Evolutionary conservation across 1,284 basidiomycete genomes (phyloP).

Genomic region (Porodaedalea pini): DNA sequence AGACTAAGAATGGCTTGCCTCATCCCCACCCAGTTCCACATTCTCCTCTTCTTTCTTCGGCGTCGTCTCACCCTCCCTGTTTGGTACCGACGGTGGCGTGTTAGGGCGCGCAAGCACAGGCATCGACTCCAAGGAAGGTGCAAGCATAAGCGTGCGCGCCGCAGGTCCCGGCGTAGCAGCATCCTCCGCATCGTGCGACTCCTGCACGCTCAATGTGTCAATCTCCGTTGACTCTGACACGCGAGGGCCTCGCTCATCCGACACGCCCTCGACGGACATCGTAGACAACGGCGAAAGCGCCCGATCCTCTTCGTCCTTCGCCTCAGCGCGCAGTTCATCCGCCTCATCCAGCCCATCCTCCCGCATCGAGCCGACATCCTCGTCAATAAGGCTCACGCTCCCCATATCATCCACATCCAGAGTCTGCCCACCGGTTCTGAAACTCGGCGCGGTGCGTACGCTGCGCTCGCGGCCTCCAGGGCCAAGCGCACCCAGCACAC

Average conservation of each 20-base stretch:
- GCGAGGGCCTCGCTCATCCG: background rate
- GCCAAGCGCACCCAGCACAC: slow-evolving; percentile 21
- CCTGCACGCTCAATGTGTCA: slow-evolving; percentile 13
- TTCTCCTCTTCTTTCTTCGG: slow-evolving; percentile 17
- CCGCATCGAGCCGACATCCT: slow-evolving; percentile 13
- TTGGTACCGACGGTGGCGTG: background rate
- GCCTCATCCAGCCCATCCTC: slow-evolving; percentile 12
- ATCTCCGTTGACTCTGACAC: slow-evolving; percentile 14
- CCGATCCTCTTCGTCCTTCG: slow-evolving; percentile 6
- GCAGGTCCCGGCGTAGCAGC: slow-evolving; percentile 18
- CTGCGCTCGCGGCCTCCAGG: slow-evolving; percentile 33
- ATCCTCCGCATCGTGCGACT: slow-evolving; percentile 12
- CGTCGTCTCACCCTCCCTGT: slow-evolving; percentile 18
- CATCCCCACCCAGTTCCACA: slow-evolving; percentile 50
- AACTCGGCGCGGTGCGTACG: slow-evolving; percentile 26
- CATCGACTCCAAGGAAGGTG: background rate
- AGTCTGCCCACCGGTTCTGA: slow-evolving; percentile 34
- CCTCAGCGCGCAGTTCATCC: background rate
- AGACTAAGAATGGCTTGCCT: slow-evolving; percentile 25
- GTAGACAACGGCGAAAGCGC: slow-evolving; percentile 14
- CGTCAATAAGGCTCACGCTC: slow-evolving; percentile 26
- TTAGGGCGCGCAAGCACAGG: background rate
- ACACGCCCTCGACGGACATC: slow-evolving; percentile 2
- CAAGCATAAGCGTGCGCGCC: slow-evolving; percentile 4
- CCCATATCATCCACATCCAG: slow-evolving; percentile 48